Evolutionary conservation across 208 protist species (phyloP), one percentile per base, ranked within the genome.

Genomic region (Leishmania major): DNA sequence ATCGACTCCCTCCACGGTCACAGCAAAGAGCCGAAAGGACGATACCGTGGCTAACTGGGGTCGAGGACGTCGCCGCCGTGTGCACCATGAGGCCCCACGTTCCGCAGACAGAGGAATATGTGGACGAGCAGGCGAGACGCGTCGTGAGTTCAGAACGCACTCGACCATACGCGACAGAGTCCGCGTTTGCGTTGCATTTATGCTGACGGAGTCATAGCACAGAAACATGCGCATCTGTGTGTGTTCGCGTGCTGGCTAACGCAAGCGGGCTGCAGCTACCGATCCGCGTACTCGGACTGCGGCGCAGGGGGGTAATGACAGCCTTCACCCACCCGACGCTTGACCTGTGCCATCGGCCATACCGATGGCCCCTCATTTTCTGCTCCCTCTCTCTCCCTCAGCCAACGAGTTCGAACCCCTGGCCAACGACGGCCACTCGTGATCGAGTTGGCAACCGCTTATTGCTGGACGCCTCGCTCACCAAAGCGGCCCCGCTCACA

Each of bases 401-500:
- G 0, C 75, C 59, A 55, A 81, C 25, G 19, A 86, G n/a, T 66
- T 91, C 83, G 43, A 89, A 75, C 10, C 88, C 88, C 62, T 91
- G 88, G 53, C 88, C 88, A 31, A 89, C 85, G 37, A 89, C 77
- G 3, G 81, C 83, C 17, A 91, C 80, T 47, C 19, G 51, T 67
- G 49, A 62, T 62, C 51, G 49, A 43, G n/a, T 3, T 25, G 53
- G 35, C 17, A 77, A 6, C 13, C 11, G 73, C 15, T 15, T 15
- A 51, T 43, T 31, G 7, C 53, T 8, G n/a, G 75, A 15, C 5
- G 62, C 10, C 62, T 60, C 64, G 49, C 10, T 51, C 40, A 77
- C 51, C 47, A 93, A 78, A 7, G 84, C 83, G 17, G 93, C 40
- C 10, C 91, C 91, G 78, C 93, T 96, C 37, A 93, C 90, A 35